A percentile compares a stretch with the other conserved stretches of the same genome.
Evolutionary conservation across 805 yeast genomes (phyloP).

Genomic region (Hermanozyma aechmeae): DNA sequence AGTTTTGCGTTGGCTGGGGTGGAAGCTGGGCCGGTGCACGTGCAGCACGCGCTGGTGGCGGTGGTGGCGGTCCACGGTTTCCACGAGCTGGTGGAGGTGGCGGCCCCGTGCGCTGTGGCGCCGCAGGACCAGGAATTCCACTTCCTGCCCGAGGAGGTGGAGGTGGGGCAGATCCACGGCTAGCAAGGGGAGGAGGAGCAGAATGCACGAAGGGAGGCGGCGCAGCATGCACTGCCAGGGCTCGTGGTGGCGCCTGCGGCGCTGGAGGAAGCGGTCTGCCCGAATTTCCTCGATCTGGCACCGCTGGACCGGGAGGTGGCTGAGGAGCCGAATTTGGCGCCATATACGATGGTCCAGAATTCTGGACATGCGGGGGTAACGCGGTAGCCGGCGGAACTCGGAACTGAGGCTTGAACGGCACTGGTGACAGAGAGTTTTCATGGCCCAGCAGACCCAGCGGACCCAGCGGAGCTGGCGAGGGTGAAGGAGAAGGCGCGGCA

Average conservation of each 20-base stretch:
- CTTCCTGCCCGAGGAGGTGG: constrained; percentile 20
- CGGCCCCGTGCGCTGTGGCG: constrained; percentile 1
- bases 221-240: constrained; percentile 1
- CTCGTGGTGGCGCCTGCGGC: constrained; percentile 1
- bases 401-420: constrained; percentile 13
- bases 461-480: constrained; percentile 5
- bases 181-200: constrained; percentile 14
- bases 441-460: constrained; percentile 1
- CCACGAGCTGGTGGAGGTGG: constrained; percentile 10
- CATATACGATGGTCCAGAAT: no score
- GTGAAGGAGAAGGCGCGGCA: constrained; percentile 4
- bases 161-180: constrained; percentile 6
- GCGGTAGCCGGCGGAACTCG: constrained; percentile 29
- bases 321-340: constrained; percentile 13
- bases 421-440: no score
- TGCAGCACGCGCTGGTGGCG: constrained; percentile 10
- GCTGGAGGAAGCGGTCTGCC: neutral
- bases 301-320: neutral
- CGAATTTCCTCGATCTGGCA: neutral
- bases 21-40: neutral
- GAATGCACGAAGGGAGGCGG: neutral
- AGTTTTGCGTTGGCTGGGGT: no score
- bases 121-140: constrained; percentile 3
- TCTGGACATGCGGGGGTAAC: constrained; percentile 21
- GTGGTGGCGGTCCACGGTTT: constrained; percentile 9